These are phyloP conservation scores for Cinchona pubescens DNA, from an alignment of 257 asterid species.

Conservation along the genomic window DNA sequence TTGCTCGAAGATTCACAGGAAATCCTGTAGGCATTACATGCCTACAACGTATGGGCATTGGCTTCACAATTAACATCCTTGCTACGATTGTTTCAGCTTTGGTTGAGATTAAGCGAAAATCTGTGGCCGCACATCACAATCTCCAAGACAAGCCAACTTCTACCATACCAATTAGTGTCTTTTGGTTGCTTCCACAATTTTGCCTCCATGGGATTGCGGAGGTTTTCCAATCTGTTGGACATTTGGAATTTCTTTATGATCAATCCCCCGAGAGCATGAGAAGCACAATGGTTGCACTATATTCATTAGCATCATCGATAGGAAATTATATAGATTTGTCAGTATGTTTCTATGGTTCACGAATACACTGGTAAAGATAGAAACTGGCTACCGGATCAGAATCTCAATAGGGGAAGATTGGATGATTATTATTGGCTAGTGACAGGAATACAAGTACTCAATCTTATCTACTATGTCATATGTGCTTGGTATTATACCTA, in stretches of 20 bases:
- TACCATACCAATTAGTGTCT: slow-evolving; percentile 60
- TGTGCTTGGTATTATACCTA: slow-evolving; percentile 54
- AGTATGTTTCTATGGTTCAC: slow-evolving; percentile 59
- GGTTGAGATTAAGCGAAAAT: slow-evolving; percentile 61
- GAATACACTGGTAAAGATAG: slow-evolving; percentile 37
- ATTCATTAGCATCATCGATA: slow-evolving; percentile 50
- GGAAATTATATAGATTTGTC: slow-evolving; percentile 60
- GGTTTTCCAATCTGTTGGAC: slow-evolving; percentile 64
- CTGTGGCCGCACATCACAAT: slow-evolving; percentile 38
- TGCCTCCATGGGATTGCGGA: slow-evolving; percentile 66
- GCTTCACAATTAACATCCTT: slow-evolving; percentile 46
- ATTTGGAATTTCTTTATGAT: slow-evolving; percentile 70
- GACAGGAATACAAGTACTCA: slow-evolving; percentile 53
- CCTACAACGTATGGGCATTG: slow-evolving; percentile 81
- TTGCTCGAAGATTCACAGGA: slow-evolving; percentile 43
- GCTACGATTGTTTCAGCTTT: slow-evolving; percentile 54
- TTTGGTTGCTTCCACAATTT: slow-evolving; percentile 75
- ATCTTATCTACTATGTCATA: slow-evolving; percentile 48
- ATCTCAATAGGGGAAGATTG: slow-evolving; percentile 58
- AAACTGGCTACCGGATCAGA: slow-evolving; percentile 76
- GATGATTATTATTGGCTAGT: slow-evolving; percentile 68
- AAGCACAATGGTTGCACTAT: slow-evolving; percentile 65
- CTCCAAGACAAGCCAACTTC: slow-evolving; percentile 50
- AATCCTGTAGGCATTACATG: slow-evolving; percentile 60
- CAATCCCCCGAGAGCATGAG: slow-evolving; percentile 91